Evolutionary conservation across 1,284 basidiomycete genomes (phyloP), one percentile per base, ranked within the genome.

Genomic region (Naganishia cerealis): DNA sequence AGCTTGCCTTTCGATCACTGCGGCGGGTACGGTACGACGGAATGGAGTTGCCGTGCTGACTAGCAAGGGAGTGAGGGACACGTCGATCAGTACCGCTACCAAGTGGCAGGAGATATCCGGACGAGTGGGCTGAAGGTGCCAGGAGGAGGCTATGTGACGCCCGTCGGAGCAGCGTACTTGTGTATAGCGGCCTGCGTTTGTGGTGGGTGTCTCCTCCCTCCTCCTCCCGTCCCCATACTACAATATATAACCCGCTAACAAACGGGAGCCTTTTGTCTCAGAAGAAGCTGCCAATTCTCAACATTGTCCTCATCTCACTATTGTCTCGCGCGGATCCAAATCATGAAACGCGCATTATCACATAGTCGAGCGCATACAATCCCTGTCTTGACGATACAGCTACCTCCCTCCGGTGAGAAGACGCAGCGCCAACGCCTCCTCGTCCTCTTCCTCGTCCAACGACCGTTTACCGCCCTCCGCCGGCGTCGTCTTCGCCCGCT

Each of bases 371-470:
- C 24, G 24, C 46, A 50, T 24, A 21, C 46, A 42, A 42, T 42
- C 40, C 40, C 3, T 8, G 9, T 4, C 43, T 18, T 4, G 12
- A 4, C 6, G 5, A 46, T 46, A 46, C n/a, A 15, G 43, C 57
- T 53, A 67, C n/a, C 54, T 18, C 36, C 48, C 66, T 24, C 76
- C 77, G 42, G 76, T 76, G 24, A 79, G 71, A 58, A 80, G 67
- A 18, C 77, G 71, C 59, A 80, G 66, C 1, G 80, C 79, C 40
- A 81, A 68, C 66, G 74, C 78, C 71, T 80, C 80, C 67, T 80
- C 79, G 68, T 80, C 78, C 69, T 80, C 79, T 36, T 77, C 67
- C 42, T 65, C 72, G 18, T 56, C 54, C 63, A 66, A n/a, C 29
- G 29, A 33, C 29, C 29, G 29, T 33, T 33, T 33, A 6, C 13